phyloP scores from a whole-genome alignment of 2,329 filamentous ascomycete species.

The Fusarium mangiferae region DNA sequence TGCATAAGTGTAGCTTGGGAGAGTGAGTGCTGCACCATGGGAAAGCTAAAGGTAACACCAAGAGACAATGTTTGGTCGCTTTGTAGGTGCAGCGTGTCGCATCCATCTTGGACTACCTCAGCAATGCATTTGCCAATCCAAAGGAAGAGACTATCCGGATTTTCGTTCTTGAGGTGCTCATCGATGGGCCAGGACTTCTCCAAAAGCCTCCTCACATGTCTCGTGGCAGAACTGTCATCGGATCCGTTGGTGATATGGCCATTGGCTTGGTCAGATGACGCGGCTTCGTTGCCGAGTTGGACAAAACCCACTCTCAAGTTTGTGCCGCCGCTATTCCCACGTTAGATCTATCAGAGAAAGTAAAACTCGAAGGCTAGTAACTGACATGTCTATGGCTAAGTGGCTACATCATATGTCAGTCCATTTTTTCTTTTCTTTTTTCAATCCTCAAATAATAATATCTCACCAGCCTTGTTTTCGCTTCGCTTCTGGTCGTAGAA shows the following conservation, averaged over 20 bases:
- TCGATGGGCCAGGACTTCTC: conserved; percentile 81
- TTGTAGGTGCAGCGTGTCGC: conserved; percentile 55
- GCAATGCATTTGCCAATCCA: conserved; percentile 86
- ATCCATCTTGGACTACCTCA: conserved; percentile 72
- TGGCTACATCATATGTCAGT: conserved; percentile 54
- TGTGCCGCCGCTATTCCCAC: conserved; percentile 71
- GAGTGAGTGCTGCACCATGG: conserved; percentile 72
- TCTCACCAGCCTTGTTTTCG: conserved; percentile 61
- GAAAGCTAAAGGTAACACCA: conserved; percentile 77
- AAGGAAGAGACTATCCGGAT: conserved; percentile 78
- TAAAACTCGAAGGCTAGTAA: neutral
- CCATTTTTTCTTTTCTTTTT: neutral
- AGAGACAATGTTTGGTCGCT: conserved; percentile 63
- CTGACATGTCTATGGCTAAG: conserved; percentile 74
- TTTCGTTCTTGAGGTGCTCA: conserved; percentile 77
- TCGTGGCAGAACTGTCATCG: conserved; percentile 30
- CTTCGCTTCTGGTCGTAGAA: conserved; percentile 60
- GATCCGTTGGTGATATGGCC: conserved; percentile 14
- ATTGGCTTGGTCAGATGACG: conserved; percentile 13
- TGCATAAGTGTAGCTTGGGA: conserved; percentile 71
- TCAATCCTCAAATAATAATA: neutral
- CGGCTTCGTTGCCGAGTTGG: conserved; percentile 61
- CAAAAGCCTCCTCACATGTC: conserved; percentile 66
- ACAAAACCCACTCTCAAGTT: conserved; percentile 76
- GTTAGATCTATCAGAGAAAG: conserved; percentile 7